phyloP scores from a whole-genome alignment of 2,329 filamentous ascomycete genomes.

The Fusarium citri region DNA sequence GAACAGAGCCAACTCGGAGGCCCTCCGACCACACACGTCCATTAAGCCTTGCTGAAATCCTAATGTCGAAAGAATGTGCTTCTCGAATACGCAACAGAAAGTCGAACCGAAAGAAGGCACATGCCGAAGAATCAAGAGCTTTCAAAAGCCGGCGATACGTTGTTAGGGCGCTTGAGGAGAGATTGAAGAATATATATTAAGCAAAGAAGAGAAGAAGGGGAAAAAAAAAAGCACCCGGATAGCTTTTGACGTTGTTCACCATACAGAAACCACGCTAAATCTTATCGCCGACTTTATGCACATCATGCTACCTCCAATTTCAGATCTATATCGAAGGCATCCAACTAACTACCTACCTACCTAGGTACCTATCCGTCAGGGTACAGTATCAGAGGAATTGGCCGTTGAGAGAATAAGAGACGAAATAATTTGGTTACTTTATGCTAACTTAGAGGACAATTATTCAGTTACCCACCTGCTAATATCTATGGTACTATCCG shows the following conservation, averaged over 20 bases:
- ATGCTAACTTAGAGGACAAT: not conserved
- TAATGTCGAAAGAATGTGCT: not conserved
- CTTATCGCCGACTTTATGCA: not conserved
- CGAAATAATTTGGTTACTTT: not conserved
- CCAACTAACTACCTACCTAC: not conserved
- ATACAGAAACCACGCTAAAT: not conserved
- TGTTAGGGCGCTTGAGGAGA: not conserved
- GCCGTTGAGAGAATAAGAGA: not conserved
- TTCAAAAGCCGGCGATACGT: constrained; percentile 5
- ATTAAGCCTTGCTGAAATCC: not conserved
- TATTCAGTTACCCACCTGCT: not conserved
- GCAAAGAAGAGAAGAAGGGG: no score
- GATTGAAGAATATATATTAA: no score
- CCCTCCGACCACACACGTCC: not conserved
- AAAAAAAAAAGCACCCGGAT: not conserved
- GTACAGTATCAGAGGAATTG: not conserved
- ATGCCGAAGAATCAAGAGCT: not conserved
- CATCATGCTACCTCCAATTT: not conserved
- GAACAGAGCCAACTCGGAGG: not conserved
- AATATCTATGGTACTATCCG: not conserved
- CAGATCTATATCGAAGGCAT: not conserved
- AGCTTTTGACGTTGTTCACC: not conserved
- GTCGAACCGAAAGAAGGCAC: not conserved
- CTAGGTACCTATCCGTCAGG: not conserved
- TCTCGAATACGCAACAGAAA: not conserved